Base-by-base conservation (phyloP, 192 early-diverging fungal genomes). In the Anaeromyces robustus region DNA sequence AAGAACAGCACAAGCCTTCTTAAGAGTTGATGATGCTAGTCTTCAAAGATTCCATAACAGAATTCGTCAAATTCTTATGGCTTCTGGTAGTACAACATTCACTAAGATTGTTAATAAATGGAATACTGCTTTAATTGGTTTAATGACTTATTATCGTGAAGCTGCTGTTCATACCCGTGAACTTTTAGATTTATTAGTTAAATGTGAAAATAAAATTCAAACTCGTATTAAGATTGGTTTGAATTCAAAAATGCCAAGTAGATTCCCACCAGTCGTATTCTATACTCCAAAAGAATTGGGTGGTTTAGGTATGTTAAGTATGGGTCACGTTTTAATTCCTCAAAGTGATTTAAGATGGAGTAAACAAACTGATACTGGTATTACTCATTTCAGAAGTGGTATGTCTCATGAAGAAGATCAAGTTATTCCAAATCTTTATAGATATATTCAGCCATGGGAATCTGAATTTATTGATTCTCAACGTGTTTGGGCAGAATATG, bases 391-490 rank as follows among this genome's bases (percentile, higher is more conserved):
- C 92, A 93, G 96, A 34, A 94, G 95, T 29, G 97, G 97, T 84
- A 98, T 99, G 96, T 94, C 93, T 41, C 96, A 98, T 81, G 96
- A 94, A 80, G 96, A 97, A 86, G 97, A 96, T 82, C 95, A 96
- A 83, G 89, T 97, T 80, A 97, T 99, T 80, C 97, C 97, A 78
- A 98, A 97, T 86, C 84, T 99, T 88, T 96, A 96, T 88, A 92
- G 97, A 79, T 99, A 99, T 86, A 91, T 99, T 59, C 94, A 95
- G 86, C 97, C 97, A 16, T 99, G 97, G 97, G 95, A 97, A 86
- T 97, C 96, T 78, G 97, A 99, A 87, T 98, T 99, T 85, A 92
- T 96, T 82, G 97, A 99, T 82, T 98, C 96, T 28, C 97, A 98
- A 86, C 94, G 97, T 81, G 97, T 98, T 16, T 99, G 97, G 97